Evolutionary conservation across 352 stramenopile genomes (phyloP).

Genomic region (Pythium aquatile): DNA sequence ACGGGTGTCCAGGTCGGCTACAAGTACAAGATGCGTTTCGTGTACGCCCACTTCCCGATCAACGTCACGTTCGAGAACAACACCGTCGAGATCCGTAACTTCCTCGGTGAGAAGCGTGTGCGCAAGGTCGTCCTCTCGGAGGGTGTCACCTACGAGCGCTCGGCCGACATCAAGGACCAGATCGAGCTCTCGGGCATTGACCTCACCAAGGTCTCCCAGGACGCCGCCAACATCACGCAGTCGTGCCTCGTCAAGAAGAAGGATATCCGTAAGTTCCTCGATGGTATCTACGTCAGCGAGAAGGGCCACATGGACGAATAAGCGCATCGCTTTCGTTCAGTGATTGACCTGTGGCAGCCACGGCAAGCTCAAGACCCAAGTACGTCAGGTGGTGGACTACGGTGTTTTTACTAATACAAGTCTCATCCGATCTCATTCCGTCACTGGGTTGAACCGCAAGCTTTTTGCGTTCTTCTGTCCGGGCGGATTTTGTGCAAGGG

Average conservation of each 20-base stretch:
- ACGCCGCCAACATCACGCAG: conserved; percentile 85
- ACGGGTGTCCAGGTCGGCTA: conserved; percentile 97
- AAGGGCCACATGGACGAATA: conserved; percentile 90
- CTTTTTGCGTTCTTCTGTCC: conserved; percentile 87
- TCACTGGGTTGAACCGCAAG: conserved; percentile 85
- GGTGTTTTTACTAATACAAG: conserved; percentile 41
- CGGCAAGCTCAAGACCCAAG: conserved; percentile 32
- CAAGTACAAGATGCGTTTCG: conserved; percentile 99
- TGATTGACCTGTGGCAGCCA: too few species aligned
- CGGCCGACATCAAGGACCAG: conserved; percentile 98
- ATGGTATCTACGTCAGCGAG: conserved; percentile 99
- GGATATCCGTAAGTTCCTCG: conserved; percentile 99
- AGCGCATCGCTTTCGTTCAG: conserved; percentile 17
- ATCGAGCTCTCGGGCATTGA: conserved; percentile 98
- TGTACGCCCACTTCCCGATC: conserved; percentile 99
- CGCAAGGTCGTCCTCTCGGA: conserved; percentile 92
- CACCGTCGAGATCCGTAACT: conserved; percentile 99
- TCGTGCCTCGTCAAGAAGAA: conserved; percentile 83
- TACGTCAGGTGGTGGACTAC: conserved; percentile 35
- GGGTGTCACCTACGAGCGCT: conserved; percentile 95
- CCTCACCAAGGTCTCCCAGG: conserved; percentile 95
- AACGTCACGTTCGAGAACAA: conserved; percentile 96
- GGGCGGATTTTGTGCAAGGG: conserved; percentile 83
- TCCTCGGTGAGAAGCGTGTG: conserved; percentile 99
- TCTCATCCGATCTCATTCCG: conserved; percentile 44